Evolutionary conservation across 1,139 yeast genomes (phyloP).

Genomic region (Pichia sp.): DNA sequence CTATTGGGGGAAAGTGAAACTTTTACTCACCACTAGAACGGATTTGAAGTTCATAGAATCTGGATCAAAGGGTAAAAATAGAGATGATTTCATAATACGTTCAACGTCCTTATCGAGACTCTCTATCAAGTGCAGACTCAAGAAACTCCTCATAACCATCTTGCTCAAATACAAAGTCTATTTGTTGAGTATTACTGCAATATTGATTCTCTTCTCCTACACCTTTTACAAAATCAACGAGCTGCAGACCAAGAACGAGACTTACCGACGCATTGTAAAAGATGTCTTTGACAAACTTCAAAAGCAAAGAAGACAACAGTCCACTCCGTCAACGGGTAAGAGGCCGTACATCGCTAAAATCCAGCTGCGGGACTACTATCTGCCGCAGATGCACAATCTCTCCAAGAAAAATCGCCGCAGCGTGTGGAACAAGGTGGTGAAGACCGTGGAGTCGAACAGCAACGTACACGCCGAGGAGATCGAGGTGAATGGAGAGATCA

Average conservation of each 20-base stretch:
- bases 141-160: constrained; percentile 46
- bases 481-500: constrained; percentile 80
- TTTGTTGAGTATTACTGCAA: constrained; percentile 28
- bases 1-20: constrained; percentile 21
- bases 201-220: constrained; percentile 21
- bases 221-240: constrained; percentile 24
- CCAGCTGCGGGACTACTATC: constrained; percentile 67
- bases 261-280: constrained; percentile 32
- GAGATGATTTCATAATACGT: constrained; percentile 45
- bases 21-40: constrained; percentile 29
- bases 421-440: constrained; percentile 59
- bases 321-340: no score
- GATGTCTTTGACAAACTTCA: constrained; percentile 43
- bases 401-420: constrained; percentile 40
- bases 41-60: constrained; percentile 21
- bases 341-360: constrained; percentile 56
- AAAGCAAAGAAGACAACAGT: constrained; percentile 31
- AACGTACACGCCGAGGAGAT: constrained; percentile 53
- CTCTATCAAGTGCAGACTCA: constrained; percentile 53
- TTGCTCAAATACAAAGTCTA: constrained; percentile 36
- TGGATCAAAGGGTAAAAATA: neutral
- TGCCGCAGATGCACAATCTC: constrained; percentile 28
- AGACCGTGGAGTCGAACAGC: constrained; percentile 56
- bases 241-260: constrained; percentile 27
- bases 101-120: constrained; percentile 66